Evolutionary conservation across 106 monocot genomes (phyloP).

Genomic region (Dactylorhiza incarnata): DNA sequence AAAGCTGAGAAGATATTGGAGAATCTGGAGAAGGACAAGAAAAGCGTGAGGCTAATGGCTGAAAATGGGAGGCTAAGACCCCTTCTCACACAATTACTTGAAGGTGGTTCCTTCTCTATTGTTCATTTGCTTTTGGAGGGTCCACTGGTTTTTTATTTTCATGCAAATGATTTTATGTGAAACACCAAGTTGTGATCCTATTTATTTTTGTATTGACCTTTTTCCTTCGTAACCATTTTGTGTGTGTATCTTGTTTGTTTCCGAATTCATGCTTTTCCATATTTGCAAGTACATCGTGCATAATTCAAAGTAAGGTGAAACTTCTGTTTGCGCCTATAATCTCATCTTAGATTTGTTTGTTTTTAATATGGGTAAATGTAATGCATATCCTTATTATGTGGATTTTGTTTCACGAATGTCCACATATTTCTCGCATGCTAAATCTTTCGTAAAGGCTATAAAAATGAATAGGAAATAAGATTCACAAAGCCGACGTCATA

Average conservation of each 20-base stretch:
- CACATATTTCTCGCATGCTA: too few relatives aligned
- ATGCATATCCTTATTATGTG: too few relatives aligned
- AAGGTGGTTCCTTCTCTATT: slow-evolving; percentile 30
- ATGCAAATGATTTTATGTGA: neutral
- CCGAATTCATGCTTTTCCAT: neutral
- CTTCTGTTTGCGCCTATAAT: neutral
- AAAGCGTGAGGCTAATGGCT: slow-evolving; percentile 88
- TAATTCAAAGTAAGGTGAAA: neutral
- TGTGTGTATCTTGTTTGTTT: neutral
- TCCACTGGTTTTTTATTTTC: neutral
- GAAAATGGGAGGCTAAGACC: slow-evolving; percentile 82
- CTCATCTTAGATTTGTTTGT: neutral
- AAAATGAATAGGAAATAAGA: too few relatives aligned
- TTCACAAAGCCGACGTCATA: too few relatives aligned
- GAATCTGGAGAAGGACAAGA: slow-evolving; percentile 72
- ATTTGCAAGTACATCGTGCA: neutral
- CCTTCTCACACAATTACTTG: slow-evolving; percentile 64
- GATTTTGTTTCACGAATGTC: too few relatives aligned
- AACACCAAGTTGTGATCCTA: neutral
- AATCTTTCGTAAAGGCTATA: too few relatives aligned
- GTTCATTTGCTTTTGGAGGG: neutral
- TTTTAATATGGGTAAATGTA: neutral
- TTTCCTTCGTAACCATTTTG: neutral
- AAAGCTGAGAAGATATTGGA: slow-evolving; percentile 69
- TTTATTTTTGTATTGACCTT: neutral